Evolutionary conservation across 2,329 filamentous ascomycete genomes (phyloP), one percentile per base, ranked within the genome.

Genomic region (Colletotrichum sp.): DNA sequence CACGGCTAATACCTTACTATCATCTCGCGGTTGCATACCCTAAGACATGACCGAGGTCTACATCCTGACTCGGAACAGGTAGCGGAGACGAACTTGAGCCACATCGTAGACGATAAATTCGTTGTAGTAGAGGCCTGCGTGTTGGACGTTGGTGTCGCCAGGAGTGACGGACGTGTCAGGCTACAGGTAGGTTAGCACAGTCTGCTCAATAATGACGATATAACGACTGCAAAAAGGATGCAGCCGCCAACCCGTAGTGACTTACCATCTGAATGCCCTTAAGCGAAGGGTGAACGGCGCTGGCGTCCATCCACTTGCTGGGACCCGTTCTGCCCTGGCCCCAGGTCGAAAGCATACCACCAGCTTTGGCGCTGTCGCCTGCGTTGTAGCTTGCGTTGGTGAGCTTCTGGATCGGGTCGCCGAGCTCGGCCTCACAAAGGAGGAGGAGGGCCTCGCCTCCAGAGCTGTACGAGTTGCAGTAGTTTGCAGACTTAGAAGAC

Each of bases 401-500:
- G 4, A 96, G 88, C 79, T 93, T 88, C 75, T 93, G 90, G 86
- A 96, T 92, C 0, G 95, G 95, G 39, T 93, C 85, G 8, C 96
- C 95, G 4, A 98, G 89, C 84, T 87, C 86, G 6, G 95, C 95
- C 81, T 98, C 95, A 80, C 95, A 98, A 2, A 98, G 92, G 21
- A 98, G 89, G 6, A 98, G 87, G 5, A 98, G 87, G 0, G 93
- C 95, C 26, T 92, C 91, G 24, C 91, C 90, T n/a, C 89, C 90
- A n/a, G 93, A 94, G 76, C 87, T 89, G 78, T 85, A 82, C 0
- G 91, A 82, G 69, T 84, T 90, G 82, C 95, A 97, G 86, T 98
- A 98, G 80, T 92, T 92, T 18, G 95, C 95, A 3, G 93, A 95
- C 85, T 98, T 98, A 82, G 91, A 94, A 0, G 92, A 94, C 89